phyloP scores from a whole-genome alignment of 176 grass and related monocot genomes.

The Zoysia japonica region DNA sequence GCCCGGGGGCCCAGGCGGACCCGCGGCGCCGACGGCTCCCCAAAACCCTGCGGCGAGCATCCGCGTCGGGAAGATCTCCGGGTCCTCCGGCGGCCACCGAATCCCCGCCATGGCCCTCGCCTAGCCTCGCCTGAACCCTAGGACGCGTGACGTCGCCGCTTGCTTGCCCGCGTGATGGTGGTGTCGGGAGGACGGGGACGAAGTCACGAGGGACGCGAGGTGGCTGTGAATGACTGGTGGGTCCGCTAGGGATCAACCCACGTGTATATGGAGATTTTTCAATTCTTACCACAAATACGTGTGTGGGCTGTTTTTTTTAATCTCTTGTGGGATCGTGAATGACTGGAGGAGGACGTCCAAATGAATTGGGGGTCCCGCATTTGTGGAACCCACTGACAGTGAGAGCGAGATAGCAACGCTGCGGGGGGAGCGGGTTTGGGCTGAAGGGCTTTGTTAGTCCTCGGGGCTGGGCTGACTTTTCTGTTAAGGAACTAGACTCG shows the following conservation, averaged over 20 bases:
- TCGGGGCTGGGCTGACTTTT: background rate
- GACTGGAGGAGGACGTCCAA: background rate
- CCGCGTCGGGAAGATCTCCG: constrained; percentile 64
- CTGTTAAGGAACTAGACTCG: too few relatives aligned
- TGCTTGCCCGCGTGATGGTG: constrained; percentile 11
- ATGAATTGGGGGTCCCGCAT: background rate
- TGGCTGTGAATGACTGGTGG: constrained; percentile 20
- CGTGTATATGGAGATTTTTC: background rate
- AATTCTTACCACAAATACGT: background rate
- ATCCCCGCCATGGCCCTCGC: constrained; percentile 63
- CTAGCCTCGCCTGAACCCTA: constrained; percentile 45
- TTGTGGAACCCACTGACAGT: background rate
- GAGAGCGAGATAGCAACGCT: fast-evolving
- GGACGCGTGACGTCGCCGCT: background rate
- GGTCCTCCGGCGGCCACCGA: constrained; percentile 78
- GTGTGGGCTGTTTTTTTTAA: background rate
- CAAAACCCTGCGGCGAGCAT: constrained; percentile 32
- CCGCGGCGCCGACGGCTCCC: background rate
- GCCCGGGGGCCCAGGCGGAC: constrained; percentile 31
- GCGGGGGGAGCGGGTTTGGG: background rate
- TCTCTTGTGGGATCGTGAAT: too few relatives aligned
- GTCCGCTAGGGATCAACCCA: background rate
- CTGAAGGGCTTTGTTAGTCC: constrained; percentile 31
- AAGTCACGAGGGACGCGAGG: constrained; percentile 23
- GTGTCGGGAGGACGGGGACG: constrained; percentile 9